Conservation (phyloP, 768 basidiomycete genomes). For the Boletus sp. region DNA sequence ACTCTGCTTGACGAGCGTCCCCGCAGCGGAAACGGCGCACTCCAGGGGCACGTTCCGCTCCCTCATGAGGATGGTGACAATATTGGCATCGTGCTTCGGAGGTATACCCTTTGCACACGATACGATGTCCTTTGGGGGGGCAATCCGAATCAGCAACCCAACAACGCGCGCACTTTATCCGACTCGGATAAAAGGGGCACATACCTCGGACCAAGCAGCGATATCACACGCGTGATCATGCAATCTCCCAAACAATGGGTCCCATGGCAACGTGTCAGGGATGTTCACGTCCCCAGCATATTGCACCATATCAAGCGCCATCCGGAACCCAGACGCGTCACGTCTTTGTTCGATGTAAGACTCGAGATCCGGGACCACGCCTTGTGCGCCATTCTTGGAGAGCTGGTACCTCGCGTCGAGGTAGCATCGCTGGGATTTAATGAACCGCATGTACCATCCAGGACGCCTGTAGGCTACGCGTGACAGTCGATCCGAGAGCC, state of each 20-base stretch:
- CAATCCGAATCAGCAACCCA: neutral
- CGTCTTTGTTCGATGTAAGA: slow-evolving; percentile 45
- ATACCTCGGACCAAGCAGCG: slow-evolving; percentile 52
- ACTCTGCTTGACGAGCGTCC: slow-evolving; percentile 26
- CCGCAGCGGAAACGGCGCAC: slow-evolving; percentile 35
- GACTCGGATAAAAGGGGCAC: slow-evolving; percentile 4
- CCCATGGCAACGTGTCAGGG: slow-evolving; percentile 29
- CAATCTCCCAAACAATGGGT: slow-evolving; percentile 32
- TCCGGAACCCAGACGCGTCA: slow-evolving; percentile 45
- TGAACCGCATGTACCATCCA: slow-evolving; percentile 43
- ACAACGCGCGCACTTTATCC: no score
- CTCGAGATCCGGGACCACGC: slow-evolving; percentile 39
- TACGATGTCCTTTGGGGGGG: slow-evolving; percentile 49
- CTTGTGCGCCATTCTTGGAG: slow-evolving; percentile 18
- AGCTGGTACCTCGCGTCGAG: slow-evolving; percentile 33
- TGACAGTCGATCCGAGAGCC: slow-evolving; percentile 38
- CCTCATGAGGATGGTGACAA: slow-evolving; percentile 48
- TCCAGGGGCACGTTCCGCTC: slow-evolving; percentile 45
- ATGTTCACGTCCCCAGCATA: slow-evolving; percentile 46
- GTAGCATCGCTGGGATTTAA: slow-evolving; percentile 32
- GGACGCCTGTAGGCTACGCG: slow-evolving; percentile 34
- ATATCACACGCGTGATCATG: slow-evolving; percentile 45
- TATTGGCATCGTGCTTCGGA: slow-evolving; percentile 37
- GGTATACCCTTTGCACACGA: slow-evolving; percentile 49
- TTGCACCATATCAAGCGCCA: slow-evolving; percentile 53